A percentile compares a stretch with the other conserved stretches of the same genome.
Evolutionary conservation across 306 rosid genomes (phyloP).

Genomic region (Citrullus amarus): DNA sequence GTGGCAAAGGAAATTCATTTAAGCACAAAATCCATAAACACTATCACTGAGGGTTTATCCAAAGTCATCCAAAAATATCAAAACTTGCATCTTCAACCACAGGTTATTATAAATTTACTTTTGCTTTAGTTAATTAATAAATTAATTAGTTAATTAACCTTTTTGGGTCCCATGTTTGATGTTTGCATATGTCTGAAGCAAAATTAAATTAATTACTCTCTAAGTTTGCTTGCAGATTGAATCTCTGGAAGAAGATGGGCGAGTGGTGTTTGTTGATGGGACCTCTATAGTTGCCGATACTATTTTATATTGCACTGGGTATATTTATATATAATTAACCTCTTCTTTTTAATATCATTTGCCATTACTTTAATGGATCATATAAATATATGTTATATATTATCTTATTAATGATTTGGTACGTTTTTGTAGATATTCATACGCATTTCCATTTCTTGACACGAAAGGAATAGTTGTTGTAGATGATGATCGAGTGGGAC

Average conservation of each 20-base stretch:
- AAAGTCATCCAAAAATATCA: constrained; percentile 63
- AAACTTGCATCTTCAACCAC: constrained; percentile 59
- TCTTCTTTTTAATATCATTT: neutral
- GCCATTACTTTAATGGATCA: too few relatives aligned
- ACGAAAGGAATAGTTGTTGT: constrained; percentile 80
- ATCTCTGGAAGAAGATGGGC: constrained; percentile 62
- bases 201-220: too few relatives aligned
- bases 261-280: constrained; percentile 58
- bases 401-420: too few relatives aligned
- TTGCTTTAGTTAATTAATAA: neutral
- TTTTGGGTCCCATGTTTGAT: neutral
- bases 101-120: constrained; percentile 18
- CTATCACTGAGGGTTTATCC: constrained; percentile 55
- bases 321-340: neutral
- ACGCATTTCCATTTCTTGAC: constrained; percentile 89
- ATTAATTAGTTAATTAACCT: neutral
- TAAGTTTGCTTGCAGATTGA: constrained; percentile 52
- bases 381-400: too few relatives aligned
- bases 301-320: constrained; percentile 83
- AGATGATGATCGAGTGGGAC: constrained; percentile 91
- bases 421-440: constrained; percentile 51
- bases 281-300: constrained; percentile 58
- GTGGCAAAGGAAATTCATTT: constrained; percentile 67
- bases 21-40: constrained; percentile 49
- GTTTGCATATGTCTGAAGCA: too few relatives aligned